Percentiles rank a stretch among this genome's conserved stretches.
These are phyloP conservation scores for Lactarius sp. DNA, from an alignment of 768 basidiomycete species.

Conservation along the genomic window DNA sequence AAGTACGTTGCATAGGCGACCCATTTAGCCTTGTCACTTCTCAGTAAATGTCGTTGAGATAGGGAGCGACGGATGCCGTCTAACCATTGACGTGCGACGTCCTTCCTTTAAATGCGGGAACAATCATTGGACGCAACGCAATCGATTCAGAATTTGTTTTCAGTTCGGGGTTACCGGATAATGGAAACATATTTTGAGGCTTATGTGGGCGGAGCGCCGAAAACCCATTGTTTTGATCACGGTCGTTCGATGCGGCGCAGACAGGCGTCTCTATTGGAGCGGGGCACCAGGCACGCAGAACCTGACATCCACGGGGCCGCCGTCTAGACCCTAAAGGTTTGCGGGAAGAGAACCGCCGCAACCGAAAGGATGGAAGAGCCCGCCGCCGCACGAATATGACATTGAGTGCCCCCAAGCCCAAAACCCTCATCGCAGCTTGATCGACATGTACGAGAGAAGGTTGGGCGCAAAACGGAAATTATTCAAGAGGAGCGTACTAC, in stretches of 20 bases:
- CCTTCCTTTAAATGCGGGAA: background rate
- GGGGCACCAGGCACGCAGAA: conserved; percentile 17
- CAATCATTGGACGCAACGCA: conserved; percentile 2
- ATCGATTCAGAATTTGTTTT: conserved; percentile 4
- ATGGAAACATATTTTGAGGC: conserved; percentile 1
- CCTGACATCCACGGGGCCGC: conserved; percentile 19
- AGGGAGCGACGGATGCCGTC: background rate
- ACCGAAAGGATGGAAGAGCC: background rate
- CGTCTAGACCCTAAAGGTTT: conserved; percentile 17
- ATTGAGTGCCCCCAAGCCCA: background rate
- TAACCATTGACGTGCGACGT: conserved; percentile 14
- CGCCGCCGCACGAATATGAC: background rate
- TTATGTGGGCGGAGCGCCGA: conserved; percentile 22
- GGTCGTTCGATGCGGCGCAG: conserved; percentile 22
- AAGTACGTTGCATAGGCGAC: conserved; percentile 19
- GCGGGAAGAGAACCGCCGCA: conserved; percentile 3
- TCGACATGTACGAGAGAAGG: conserved; percentile 11
- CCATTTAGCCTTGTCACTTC: conserved; percentile 14
- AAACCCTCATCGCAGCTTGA: conserved; percentile 5
- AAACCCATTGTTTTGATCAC: conserved; percentile 7
- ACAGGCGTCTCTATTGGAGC: conserved; percentile 11
- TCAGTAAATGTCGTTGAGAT: conserved; percentile 11
- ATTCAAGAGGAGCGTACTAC: background rate
- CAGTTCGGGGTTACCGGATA: background rate
- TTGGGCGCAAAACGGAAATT: conserved; percentile 6